Conservation (phyloP, 352 stramenopile species). For the Pythium oligandrum region DNA sequence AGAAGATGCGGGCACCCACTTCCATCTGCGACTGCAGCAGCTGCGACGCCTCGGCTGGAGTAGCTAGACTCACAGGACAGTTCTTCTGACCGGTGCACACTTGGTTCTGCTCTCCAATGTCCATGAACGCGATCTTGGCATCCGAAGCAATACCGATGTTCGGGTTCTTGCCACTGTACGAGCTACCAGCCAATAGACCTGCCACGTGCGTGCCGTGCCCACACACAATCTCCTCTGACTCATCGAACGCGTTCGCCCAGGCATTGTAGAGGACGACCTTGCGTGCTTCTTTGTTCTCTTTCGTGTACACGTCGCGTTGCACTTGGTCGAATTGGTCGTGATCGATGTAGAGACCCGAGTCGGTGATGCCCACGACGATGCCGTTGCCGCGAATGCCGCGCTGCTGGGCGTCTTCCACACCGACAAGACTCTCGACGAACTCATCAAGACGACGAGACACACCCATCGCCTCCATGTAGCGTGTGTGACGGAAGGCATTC, state of each 20-base stretch:
- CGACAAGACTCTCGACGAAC: conserved; percentile 55
- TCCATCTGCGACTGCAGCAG: conserved; percentile 65
- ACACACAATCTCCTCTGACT: conserved; percentile 61
- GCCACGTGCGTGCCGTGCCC: conserved; percentile 88
- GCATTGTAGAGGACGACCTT: conserved; percentile 82
- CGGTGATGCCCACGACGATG: conserved; percentile 76
- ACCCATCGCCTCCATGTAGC: no score
- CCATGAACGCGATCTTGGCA: conserved; percentile 89
- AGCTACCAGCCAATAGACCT: conserved; percentile 74
- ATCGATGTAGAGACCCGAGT: conserved; percentile 76
- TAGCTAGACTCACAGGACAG: conserved; percentile 55
- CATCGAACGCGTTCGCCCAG: conserved; percentile 60
- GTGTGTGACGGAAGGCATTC: no score
- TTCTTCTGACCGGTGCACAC: conserved; percentile 38
- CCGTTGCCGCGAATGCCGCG: conserved; percentile 64
- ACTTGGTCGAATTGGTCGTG: conserved; percentile 82
- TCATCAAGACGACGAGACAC: conserved; percentile 44
- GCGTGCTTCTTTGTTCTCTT: conserved; percentile 34
- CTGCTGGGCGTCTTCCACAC: conserved; percentile 50
- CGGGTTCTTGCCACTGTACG: conserved; percentile 44
- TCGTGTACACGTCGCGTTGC: conserved; percentile 40
- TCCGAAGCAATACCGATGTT: conserved; percentile 70
- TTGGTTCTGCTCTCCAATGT: conserved; percentile 66
- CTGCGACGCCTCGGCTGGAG: conserved; percentile 52
- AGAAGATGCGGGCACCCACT: conserved; percentile 75